Evolutionary conservation across 352 stramenopile species (phyloP), one percentile per base, ranked within the genome.

Genomic region (Phytophthora hybrid): DNA sequence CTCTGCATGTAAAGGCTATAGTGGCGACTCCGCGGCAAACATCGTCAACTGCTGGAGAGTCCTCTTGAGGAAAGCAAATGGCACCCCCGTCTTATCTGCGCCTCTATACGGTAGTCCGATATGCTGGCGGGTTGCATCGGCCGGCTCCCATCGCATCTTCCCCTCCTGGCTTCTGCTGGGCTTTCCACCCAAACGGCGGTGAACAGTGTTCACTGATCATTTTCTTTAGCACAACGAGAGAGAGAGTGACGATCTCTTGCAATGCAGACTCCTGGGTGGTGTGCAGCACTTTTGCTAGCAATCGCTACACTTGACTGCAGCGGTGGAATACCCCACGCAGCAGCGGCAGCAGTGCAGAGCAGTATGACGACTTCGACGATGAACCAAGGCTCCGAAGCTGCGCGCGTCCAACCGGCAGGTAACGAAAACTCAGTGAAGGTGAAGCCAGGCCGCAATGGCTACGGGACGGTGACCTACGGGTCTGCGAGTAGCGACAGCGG

Each of bases 391-490:
- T 54, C n/a, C n/a, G 63, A 47, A 13, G 54, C 26, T 29, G 73
- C 70, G n/a, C 59, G 23, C 31, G 64, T 78, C 7, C 67, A 70
- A 31, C 56, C 63, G 37, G 32, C 71, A 59, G 55, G 21, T 41
- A 51, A 58, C 10, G 63, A 47, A 14, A 64, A 6, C 16, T 44
- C 23, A 5, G 31, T 49, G 32, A 44, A 46, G 19, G 69, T 81
- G 11, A 75, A 59, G 41, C 59, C 61, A 13, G 73, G 73, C 5
- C 73, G 58, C 13, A 83, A 85, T 37, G 78, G 76, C 37, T 81
- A 76, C 53, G 78, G 78, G 0, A 74, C 58, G 10, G 69, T 85
- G 31, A 69, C 76, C n/a, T 85, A 78, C 60, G 62, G 57, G 10
- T 71, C 66, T 26, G 53, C 57, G 4, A 74, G 62, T 19, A 63